Percentiles rank a stretch among this genome's conserved stretches.
Evolutionary conservation across 23 red algal genomes (phyloP).

Genomic region (Chondrus crispus): DNA sequence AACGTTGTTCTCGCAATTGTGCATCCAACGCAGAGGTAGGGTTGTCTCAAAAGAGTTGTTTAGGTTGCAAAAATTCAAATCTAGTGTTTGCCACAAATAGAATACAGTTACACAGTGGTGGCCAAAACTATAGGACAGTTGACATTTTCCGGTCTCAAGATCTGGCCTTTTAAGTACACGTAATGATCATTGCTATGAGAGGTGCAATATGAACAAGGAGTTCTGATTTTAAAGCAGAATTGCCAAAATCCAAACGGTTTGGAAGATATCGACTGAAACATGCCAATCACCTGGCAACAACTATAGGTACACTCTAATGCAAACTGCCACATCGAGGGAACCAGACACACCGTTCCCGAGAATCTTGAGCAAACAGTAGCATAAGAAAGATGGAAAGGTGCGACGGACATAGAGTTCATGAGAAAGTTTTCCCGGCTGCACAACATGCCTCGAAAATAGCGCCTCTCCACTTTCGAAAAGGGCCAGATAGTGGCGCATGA

Average conservation of each 20-base stretch:
- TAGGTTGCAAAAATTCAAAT: no score
- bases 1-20: no score
- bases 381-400: not conserved
- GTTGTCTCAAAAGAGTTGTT: no score
- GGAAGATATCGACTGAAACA: not conserved
- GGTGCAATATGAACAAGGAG: no score
- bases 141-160: not conserved
- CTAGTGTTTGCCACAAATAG: no score
- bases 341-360: not conserved
- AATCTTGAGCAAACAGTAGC: not conserved
- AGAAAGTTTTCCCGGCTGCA: not conserved
- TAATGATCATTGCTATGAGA: not conserved
- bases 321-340: not conserved
- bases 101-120: not conserved
- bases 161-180: not conserved
- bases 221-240: not conserved
- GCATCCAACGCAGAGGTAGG: no score
- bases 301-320: constrained; percentile 2
- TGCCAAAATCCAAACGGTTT: constrained; percentile 5
- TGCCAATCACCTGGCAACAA: not conserved
- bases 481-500: not conserved
- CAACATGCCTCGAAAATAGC: not conserved
- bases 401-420: not conserved
- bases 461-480: not conserved
- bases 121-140: not conserved